Percentiles rank a stretch among this genome's conserved stretches.
Conservation (phyloP, 805 yeast genomes). For the Kregervanrija fluxuum region DNA sequence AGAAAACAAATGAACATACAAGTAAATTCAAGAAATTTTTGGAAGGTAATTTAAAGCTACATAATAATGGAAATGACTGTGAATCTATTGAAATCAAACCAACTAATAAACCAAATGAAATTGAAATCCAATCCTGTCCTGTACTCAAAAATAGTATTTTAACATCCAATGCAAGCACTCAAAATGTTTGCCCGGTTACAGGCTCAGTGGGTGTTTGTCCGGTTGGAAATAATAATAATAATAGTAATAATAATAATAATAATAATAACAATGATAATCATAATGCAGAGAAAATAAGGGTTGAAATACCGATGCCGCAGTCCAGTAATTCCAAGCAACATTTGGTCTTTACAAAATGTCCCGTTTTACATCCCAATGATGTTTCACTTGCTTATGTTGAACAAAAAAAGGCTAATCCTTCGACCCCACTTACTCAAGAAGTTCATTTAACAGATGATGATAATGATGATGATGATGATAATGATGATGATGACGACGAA, state of each 20-base stretch:
- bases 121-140: slow-evolving; percentile 2
- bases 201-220: slow-evolving; percentile 21
- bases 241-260: not conserved
- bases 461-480: slow-evolving; percentile 4
- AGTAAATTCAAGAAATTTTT: slow-evolving; percentile 26
- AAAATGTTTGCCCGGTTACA: slow-evolving; percentile 16
- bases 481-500: slow-evolving; percentile 18
- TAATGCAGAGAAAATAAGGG: not conserved
- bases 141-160: not conserved
- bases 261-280: too few species aligned
- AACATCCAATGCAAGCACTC: not conserved
- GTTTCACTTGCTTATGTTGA: slow-evolving; percentile 1
- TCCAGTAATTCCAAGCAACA: slow-evolving; percentile 1
- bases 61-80: slow-evolving; percentile 5
- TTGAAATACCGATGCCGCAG: not conserved
- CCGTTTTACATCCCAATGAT: slow-evolving; percentile 23
- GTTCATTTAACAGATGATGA: slow-evolving; percentile 1
- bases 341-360: slow-evolving; percentile 19
- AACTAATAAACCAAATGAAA: slow-evolving; percentile 2
- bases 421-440: slow-evolving; percentile 1
- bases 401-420: not conserved
- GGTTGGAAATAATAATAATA: slow-evolving; percentile 4
- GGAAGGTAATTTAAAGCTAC: slow-evolving; percentile 19
- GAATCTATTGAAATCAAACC: not conserved
- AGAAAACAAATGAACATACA: slow-evolving; percentile 25